Evolutionary conservation across 176 grass and related monocot species (phyloP), one percentile per base, ranked within the genome.

Genomic region (Avena atlantica): DNA sequence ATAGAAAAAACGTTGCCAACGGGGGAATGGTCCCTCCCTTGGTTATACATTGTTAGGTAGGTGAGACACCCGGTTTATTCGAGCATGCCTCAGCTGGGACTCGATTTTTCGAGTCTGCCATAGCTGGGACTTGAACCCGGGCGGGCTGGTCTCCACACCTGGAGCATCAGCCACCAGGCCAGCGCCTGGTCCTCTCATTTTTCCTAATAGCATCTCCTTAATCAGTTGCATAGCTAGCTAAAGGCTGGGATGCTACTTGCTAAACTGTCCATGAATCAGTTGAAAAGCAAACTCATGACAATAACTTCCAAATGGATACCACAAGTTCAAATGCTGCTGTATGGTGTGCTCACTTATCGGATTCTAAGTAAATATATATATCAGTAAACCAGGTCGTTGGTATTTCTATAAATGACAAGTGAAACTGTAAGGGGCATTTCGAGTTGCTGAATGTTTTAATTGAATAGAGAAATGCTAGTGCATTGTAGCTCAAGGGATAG

Each of bases 331-430:
- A 44, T 71, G 34, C 16, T 75, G 68, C 24, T 48, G 15, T 57
- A 85, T 34, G 62, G 76, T 45, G 68, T 21, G 31, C 0, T 12
- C 42, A 52, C 6, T 27, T 79, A 5, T 63, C 44, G 60, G 75
- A 12, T 78, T 50, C 55, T 29, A 71, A 83, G 52, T 16, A 65
- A 29, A 19, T 64, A 25, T 74, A 25, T 74, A 74, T 56, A 9
- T 57, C 23, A 44, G 53, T 72, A 24, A 44, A 79, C 8, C 21
- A 66, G 31, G 23, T 57, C 11, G 8, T 19, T 49, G 51, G 25
- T 65, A 58, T 66, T 85, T 81, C 12, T 81, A 61, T 67, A 50
- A 75, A 80, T 68, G 37, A 57, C 48, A 69, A 59, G 3, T 66
- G 70, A 40, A 81, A 71, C 12, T 72, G 20, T 24, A 29, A 36